Evolutionary conservation across 805 yeast genomes (phyloP).

Genomic region (Lipomyces spencermartinsiae): DNA sequence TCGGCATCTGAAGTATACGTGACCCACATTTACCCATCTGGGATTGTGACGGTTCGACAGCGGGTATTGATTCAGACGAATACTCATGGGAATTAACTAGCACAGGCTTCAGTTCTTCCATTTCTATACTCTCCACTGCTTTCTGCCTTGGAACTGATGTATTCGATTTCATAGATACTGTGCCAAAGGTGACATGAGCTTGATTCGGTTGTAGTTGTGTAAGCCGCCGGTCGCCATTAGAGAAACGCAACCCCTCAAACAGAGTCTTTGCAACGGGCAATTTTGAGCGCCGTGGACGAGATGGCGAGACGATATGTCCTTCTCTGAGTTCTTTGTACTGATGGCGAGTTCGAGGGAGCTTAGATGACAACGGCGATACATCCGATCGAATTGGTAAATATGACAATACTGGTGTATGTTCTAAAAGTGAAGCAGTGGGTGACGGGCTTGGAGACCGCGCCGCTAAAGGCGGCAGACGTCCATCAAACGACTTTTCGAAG

Average conservation of each 20-base stretch:
- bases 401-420: neutral
- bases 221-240: neutral
- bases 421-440: neutral
- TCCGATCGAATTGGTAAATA: neutral
- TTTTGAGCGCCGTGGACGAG: neutral
- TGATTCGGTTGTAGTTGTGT: conserved; percentile 3
- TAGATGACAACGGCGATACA: neutral
- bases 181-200: neutral
- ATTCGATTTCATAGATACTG: neutral
- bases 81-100: neutral
- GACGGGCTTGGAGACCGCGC: conserved; percentile 4
- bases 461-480: neutral
- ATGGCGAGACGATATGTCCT: neutral
- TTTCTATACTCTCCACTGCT: neutral
- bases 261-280: neutral
- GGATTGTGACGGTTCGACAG: neutral
- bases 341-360: neutral
- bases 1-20: neutral
- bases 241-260: neutral
- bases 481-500: conserved; percentile 9
- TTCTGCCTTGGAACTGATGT: neutral
- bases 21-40: neutral
- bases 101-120: conserved; percentile 1
- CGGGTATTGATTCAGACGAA: neutral
- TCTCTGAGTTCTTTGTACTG: neutral